Evolutionary conservation across 2,329 filamentous ascomycete species (phyloP).

Genomic region (Lasiodiplodia theobromae): DNA sequence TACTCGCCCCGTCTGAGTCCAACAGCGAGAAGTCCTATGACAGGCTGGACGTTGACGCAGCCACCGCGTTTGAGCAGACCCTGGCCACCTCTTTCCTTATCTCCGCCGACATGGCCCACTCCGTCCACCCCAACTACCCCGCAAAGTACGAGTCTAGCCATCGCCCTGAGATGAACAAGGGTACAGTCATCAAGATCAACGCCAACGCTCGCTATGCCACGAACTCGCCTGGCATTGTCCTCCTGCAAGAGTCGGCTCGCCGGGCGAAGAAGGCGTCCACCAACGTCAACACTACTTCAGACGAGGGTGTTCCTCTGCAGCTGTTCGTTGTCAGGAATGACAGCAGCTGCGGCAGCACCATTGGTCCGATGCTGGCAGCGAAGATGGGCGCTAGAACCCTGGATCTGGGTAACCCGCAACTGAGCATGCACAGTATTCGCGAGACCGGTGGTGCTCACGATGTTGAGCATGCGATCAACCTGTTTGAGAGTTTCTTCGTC

Average conservation of each 20-base stretch:
- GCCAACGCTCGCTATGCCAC: slow-evolving; percentile 97
- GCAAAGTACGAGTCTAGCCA: slow-evolving; percentile 92
- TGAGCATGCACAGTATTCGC: slow-evolving; percentile 96
- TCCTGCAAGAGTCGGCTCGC: slow-evolving; percentile 85
- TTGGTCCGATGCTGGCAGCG: slow-evolving; percentile 94
- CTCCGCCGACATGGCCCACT: slow-evolving; percentile 97
- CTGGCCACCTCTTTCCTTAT: slow-evolving; percentile 90
- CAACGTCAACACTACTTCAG: slow-evolving; percentile 52
- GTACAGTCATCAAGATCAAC: slow-evolving; percentile 96
- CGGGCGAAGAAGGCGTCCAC: slow-evolving; percentile 57
- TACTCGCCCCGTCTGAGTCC: slow-evolving; percentile 69
- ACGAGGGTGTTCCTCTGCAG: slow-evolving; percentile 82
- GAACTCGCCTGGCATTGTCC: slow-evolving; percentile 91
- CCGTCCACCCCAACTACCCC: slow-evolving; percentile 92
- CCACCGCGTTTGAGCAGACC: slow-evolving; percentile 92
- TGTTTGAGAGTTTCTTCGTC: slow-evolving; percentile 88
- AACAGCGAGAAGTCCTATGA: slow-evolving; percentile 72
- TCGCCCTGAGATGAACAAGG: slow-evolving; percentile 93
- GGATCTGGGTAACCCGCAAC: slow-evolving; percentile 90
- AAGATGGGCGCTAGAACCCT: slow-evolving; percentile 86
- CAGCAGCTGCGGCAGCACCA: slow-evolving; percentile 91
- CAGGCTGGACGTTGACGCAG: slow-evolving; percentile 62
- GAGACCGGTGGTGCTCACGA: slow-evolving; percentile 91
- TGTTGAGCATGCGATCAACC: slow-evolving; percentile 81
- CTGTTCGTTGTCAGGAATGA: slow-evolving; percentile 97